Evolutionary conservation across 2,329 filamentous ascomycete genomes (phyloP).

Genomic region (Phyllosticta citrichinensis): DNA sequence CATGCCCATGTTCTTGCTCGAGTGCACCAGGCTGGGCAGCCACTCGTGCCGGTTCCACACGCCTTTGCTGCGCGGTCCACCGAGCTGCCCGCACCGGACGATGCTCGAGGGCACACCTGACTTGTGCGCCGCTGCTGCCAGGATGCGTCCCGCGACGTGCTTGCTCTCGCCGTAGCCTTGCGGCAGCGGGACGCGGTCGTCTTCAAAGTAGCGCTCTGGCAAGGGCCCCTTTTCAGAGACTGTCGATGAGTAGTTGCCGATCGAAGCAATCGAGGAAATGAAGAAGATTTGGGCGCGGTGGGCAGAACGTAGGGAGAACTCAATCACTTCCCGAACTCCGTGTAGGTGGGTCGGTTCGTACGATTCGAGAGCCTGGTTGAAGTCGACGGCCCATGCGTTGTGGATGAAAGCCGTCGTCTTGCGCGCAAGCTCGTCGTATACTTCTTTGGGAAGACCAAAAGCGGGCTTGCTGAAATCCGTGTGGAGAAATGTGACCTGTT

Average conservation of each 20-base stretch:
- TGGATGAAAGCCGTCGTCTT: slow-evolving; percentile 22
- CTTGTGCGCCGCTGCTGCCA: slow-evolving; percentile 20
- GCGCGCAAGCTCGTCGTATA: not conserved
- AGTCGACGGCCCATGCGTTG: slow-evolving; percentile 30
- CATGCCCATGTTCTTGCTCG: slow-evolving; percentile 14
- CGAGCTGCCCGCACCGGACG: slow-evolving; percentile 22
- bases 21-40: slow-evolving; percentile 18
- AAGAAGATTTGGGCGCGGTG: slow-evolving; percentile 22
- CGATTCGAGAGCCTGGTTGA: slow-evolving; percentile 24
- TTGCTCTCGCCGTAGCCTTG: slow-evolving; percentile 32
- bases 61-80: slow-evolving; percentile 17
- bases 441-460: slow-evolving; percentile 10
- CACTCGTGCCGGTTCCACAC: slow-evolving; percentile 20
- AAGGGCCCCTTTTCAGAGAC: slow-evolving; percentile 13
- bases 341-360: slow-evolving; percentile 21
- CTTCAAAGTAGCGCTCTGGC: slow-evolving; percentile 21
- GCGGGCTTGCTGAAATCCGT: slow-evolving; percentile 10
- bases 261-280: slow-evolving; percentile 29
- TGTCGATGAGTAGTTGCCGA: slow-evolving; percentile 17
- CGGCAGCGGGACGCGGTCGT: slow-evolving; percentile 17
- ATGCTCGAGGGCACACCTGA: slow-evolving; percentile 17
- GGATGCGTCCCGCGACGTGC: slow-evolving; percentile 24
- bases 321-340: slow-evolving; percentile 23
- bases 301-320: slow-evolving; percentile 21
- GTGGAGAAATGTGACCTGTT: slow-evolving; percentile 7